Base-by-base conservation (phyloP, 2,329 filamentous ascomycete genomes). In the Ceratocystis alfenasii region DNA sequence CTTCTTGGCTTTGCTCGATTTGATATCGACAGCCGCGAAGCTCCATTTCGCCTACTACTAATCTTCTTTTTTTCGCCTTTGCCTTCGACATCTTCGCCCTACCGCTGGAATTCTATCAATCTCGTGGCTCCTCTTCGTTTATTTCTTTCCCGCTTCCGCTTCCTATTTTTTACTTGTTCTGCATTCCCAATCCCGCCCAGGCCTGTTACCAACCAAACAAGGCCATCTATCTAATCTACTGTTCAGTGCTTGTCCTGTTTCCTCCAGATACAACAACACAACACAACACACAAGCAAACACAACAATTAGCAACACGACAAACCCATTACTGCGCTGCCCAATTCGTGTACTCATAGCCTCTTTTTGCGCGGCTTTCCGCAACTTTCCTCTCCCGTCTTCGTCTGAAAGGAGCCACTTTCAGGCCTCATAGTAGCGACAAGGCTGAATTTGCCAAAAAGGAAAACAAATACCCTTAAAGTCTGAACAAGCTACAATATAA, bases 11-110 rank as follows among this genome's bases (percentile, higher is more conserved):
- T 25, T 50, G 4, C 41, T 66, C 65, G 65, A 45, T 66, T 66
- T 66, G 65, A 66, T 28, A 66, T 66, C 65, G 50, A 66, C 60
- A 30, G 15, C 10, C 50, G 36, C 36, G 36, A 44, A 30, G 5
- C 33, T 59, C 25, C 28, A 33, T 30, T 59, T 59, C 17, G 28
- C 28, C 33, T 59, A 30, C 22, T 33, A 59, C 22, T 33, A 59
- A 33, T 59, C 25, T 59, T 59, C 2, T 53, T 53, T 28, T 53
- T 53, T 25, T 53, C 36, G 10, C 36, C 36, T 36, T 17, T 17
- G 22, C 28, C 45, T 20, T 12, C 53, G 17, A 48, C 33, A 50
- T 50, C 22, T 45, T 22, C 17, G 64, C 57, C 57, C 57, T 62
- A 55, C 57, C 25, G 33, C 55, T 53, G 55, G 57, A 65, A 65